Evolutionary conservation across 768 basidiomycete genomes (phyloP).

Genomic region (Terana coerulea): DNA sequence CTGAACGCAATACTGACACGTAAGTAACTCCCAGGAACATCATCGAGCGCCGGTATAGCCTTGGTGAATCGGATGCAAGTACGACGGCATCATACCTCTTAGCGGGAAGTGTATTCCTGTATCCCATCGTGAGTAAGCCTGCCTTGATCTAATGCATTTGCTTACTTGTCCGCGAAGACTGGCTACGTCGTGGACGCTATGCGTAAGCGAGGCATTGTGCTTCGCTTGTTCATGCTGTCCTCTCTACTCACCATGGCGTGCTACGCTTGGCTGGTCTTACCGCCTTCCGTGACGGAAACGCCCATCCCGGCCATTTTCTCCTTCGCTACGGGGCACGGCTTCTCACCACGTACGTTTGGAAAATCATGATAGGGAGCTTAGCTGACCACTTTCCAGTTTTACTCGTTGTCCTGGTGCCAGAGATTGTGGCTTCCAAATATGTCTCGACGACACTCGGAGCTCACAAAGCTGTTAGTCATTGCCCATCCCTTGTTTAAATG

Average conservation of each 20-base stretch:
- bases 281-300: constrained; percentile 50
- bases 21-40: constrained; percentile 49
- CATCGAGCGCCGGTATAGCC: constrained; percentile 60
- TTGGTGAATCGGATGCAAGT: constrained; percentile 59
- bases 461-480: constrained; percentile 63
- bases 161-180: constrained; percentile 34
- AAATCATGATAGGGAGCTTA: background rate
- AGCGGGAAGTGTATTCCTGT: constrained; percentile 63
- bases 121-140: constrained; percentile 53
- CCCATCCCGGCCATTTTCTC: constrained; percentile 58
- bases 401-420: constrained; percentile 70
- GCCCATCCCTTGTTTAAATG: background rate
- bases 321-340: constrained; percentile 70
- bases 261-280: constrained; percentile 65
- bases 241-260: constrained; percentile 56
- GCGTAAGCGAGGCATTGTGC: constrained; percentile 53
- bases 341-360: constrained; percentile 55
- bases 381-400: constrained; percentile 42
- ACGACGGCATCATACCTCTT: constrained; percentile 68
- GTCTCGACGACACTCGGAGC: constrained; percentile 76
- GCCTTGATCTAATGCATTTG: background rate
- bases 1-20: background rate
- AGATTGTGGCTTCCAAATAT: constrained; percentile 65
- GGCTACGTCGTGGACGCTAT: constrained; percentile 63
- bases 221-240: constrained; percentile 55